Conservation (phyloP, 1,139 yeast genomes). For the Ogataea hybrid region DNA sequence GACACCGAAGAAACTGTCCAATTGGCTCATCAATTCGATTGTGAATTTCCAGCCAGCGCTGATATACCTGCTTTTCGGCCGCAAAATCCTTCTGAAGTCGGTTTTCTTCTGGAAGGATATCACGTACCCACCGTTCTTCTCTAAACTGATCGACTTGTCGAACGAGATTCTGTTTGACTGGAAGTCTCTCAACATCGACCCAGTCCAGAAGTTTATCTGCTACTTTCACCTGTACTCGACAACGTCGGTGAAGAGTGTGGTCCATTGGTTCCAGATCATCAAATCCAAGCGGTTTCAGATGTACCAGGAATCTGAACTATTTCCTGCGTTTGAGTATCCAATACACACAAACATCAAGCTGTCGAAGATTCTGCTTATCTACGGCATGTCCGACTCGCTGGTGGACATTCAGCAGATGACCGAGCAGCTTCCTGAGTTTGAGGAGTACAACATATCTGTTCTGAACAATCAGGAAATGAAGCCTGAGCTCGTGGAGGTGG, state of each 20-base stretch:
- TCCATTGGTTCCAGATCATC: conserved; percentile 96
- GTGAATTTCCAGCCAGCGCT: conserved; percentile 78
- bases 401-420: conserved; percentile 81
- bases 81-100: conserved; percentile 68
- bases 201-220: conserved; percentile 69
- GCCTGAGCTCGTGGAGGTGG: conserved; percentile 2
- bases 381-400: conserved; percentile 78
- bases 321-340: conserved; percentile 47
- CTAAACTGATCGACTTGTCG: conserved; percentile 67
- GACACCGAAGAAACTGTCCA: conserved; percentile 83
- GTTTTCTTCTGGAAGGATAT: conserved; percentile 81
- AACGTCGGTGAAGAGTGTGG: conserved; percentile 87
- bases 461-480: conserved; percentile 6
- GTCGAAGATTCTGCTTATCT: conserved; percentile 49
- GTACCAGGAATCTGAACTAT: conserved; percentile 67
- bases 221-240: conserved; percentile 87
- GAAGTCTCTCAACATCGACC: conserved; percentile 67
- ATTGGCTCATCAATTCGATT: conserved; percentile 71
- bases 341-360: conserved; percentile 51
- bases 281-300: conserved; percentile 78
- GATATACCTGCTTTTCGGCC: conserved; percentile 72
- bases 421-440: conserved; percentile 45
- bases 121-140: conserved; percentile 80
- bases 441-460: conserved; percentile 2
- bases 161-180: conserved; percentile 72